Percentiles rank a stretch among this genome's conserved stretches.
phyloP scores from a whole-genome alignment of 176 grass and related monocot genomes.

The Aegilops speltoides region DNA sequence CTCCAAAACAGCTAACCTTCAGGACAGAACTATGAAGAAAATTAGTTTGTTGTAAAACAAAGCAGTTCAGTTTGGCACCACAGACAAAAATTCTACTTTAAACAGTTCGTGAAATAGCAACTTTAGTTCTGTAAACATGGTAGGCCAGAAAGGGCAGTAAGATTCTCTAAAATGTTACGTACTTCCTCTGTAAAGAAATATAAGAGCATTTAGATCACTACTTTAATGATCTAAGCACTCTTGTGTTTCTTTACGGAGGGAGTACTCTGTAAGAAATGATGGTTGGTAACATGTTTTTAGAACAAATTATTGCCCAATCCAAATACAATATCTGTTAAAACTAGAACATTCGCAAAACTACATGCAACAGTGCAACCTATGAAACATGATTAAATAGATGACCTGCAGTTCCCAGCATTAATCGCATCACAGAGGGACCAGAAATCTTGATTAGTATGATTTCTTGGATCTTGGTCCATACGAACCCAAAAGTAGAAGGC shows the following conservation, averaged over 20 bases:
- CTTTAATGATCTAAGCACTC: too few species aligned
- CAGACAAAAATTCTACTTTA: neutral
- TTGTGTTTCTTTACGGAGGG: too few species aligned
- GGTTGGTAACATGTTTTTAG: neutral
- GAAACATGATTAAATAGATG: constrained; percentile 28
- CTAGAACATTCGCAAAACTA: constrained; percentile 2
- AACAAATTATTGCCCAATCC: neutral
- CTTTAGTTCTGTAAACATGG: constrained; percentile 14
- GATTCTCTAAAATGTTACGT: neutral
- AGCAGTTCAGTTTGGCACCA: neutral
- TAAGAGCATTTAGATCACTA: too few species aligned
- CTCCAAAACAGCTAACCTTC: constrained; percentile 69
- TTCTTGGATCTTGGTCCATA: constrained; percentile 90
- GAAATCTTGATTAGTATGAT: constrained; percentile 60
- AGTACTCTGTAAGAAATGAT: neutral
- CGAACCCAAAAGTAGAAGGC: constrained; percentile 95
- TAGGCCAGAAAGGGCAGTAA: neutral
- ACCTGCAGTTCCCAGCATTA: constrained; percentile 99
- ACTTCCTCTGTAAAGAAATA: neutral
- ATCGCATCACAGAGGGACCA: constrained; percentile 93
- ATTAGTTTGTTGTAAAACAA: constrained; percentile 29
- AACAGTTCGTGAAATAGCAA: neutral
- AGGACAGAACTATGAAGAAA: constrained; percentile 20
- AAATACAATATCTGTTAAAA: neutral
- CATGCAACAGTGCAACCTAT: neutral